These are phyloP conservation scores for Ustilago xerochloae DNA, from an alignment of 1,284 basidiomycete species.

Conservation along the genomic window DNA sequence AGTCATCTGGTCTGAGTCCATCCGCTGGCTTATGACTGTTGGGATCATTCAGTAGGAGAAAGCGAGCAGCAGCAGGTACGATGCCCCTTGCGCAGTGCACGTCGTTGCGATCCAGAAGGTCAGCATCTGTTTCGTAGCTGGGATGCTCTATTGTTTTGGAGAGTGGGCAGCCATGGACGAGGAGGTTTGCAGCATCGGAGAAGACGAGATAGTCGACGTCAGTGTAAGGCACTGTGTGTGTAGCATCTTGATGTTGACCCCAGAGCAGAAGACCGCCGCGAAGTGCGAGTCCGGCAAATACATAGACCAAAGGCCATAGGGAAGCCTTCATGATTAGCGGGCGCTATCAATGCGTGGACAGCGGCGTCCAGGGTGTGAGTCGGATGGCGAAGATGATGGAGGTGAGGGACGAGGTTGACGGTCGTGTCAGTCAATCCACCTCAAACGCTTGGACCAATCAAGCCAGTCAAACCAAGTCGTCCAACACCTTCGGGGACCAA, in stretches of 20 bases:
- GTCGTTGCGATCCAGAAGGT: conserved; percentile 43
- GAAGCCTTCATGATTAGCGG: conserved; percentile 26
- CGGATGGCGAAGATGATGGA: not conserved
- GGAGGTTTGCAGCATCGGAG: conserved; percentile 79
- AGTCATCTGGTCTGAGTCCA: conserved; percentile 30
- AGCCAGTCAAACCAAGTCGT: too few relatives aligned
- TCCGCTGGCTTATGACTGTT: conserved; percentile 29
- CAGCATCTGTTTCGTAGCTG: conserved; percentile 44
- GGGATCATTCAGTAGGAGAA: conserved; percentile 71
- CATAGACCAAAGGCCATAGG: conserved; percentile 35
- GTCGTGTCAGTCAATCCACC: too few relatives aligned
- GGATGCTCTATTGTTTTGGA: conserved; percentile 38
- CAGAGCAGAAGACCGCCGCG: conserved; percentile 81
- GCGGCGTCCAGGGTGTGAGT: not conserved
- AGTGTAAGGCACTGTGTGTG: conserved; percentile 89
- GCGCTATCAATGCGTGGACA: not conserved
- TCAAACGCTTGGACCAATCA: too few relatives aligned
- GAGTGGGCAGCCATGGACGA: conserved; percentile 56
- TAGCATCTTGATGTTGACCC: conserved; percentile 87
- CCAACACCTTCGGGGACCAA: not conserved
- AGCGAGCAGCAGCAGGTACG: conserved; percentile 69
- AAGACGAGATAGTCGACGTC: conserved; percentile 97
- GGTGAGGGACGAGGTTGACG: not conserved
- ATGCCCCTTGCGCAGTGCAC: conserved; percentile 57
- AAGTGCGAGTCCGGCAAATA: conserved; percentile 72